phyloP scores from a whole-genome alignment of 306 rosid genomes.

The Purshia tridentata region DNA sequence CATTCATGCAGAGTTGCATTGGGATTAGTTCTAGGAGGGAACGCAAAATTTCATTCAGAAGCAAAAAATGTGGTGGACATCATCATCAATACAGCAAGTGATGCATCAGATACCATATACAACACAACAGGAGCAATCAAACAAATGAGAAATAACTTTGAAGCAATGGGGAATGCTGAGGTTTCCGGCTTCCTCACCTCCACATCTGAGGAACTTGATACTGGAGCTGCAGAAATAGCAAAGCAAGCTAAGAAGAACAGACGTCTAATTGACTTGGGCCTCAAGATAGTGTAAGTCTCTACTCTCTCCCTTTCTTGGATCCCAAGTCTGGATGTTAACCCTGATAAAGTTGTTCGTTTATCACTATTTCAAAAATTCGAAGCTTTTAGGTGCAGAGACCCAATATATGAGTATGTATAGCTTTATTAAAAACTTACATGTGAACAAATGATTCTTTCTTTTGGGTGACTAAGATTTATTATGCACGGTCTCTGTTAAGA shows the following conservation, averaged over 20 bases:
- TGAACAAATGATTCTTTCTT: too few species aligned
- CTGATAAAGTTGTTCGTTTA: background rate
- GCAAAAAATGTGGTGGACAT: slow-evolving; percentile 49
- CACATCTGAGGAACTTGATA: slow-evolving; percentile 40
- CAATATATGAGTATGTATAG: too few species aligned
- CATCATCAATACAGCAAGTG: slow-evolving; percentile 56
- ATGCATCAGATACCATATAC: slow-evolving; percentile 53
- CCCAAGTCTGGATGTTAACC: background rate
- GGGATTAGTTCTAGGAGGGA: slow-evolving; percentile 58
- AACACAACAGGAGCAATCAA: slow-evolving; percentile 55
- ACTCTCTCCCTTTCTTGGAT: slow-evolving; percentile 1
- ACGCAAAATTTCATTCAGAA: slow-evolving; percentile 44
- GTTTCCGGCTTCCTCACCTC: slow-evolving; percentile 39
- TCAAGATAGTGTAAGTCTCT: slow-evolving; percentile 46
- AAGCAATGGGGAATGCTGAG: slow-evolving; percentile 27
- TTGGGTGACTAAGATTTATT: too few species aligned
- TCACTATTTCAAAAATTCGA: background rate
- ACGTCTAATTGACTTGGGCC: slow-evolving; percentile 41
- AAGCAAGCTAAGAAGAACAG: slow-evolving; percentile 43
- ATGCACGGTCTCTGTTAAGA: too few species aligned
- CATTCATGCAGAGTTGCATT: slow-evolving; percentile 47
- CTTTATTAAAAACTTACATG: too few species aligned
- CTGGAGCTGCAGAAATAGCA: slow-evolving; percentile 44
- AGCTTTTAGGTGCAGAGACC: too few species aligned
- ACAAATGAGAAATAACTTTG: slow-evolving; percentile 28